Base-by-base conservation (phyloP, 1,284 basidiomycete species). In the Sanguinoderma infundibulare region DNA sequence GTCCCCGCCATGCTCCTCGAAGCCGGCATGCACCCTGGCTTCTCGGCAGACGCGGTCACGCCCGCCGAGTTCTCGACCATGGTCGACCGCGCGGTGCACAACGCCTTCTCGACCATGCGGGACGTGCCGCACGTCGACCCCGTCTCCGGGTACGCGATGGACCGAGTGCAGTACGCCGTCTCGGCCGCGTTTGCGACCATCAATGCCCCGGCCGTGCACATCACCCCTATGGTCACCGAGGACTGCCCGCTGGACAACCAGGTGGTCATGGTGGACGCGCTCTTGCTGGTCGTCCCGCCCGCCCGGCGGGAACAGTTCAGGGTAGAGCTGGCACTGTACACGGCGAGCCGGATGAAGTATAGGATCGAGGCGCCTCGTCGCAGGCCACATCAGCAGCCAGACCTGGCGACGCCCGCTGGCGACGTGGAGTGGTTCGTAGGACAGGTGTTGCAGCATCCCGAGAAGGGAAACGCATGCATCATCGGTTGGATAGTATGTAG, bases 1-100 rank as follows among this genome's bases (percentile, higher is more conserved):
- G 60, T 62, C 69, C 53, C 63, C 68, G 59, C 63, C 69, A 54
- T 77, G 79, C 40, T 74, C 78, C 32, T 72, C 71, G 39, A 69
- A 55, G 26, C 63, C 3, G 30, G 69, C 70, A 24, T 78, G 72
- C 20, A 59, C 9, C 39, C 26, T 10, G 66, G 71, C 26, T 76
- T 70, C 15, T 30, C 42, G 5, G 32, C 52, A 2, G 67, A 69
- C 50, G 54, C 61, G 6, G 54, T 66, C 22, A 53, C 28, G 38
- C 63, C 61, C 8, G 55, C 54, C 0, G 54, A 61, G 34, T 44
- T 64, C 15, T 24, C 52, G 8, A 56, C 53, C 6, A 64, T 66
- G 28, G 52, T 67, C 22, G 53, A 59, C 14, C 67, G 69, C 20
- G 66, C 66, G 15, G 61, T 62, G 7, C 55, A 53, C 35, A 70